Percentiles rank a stretch among this genome's conserved stretches.
These are phyloP conservation scores for Morella rubra DNA, from an alignment of 306 rosid genomes.

Conservation along the genomic window DNA sequence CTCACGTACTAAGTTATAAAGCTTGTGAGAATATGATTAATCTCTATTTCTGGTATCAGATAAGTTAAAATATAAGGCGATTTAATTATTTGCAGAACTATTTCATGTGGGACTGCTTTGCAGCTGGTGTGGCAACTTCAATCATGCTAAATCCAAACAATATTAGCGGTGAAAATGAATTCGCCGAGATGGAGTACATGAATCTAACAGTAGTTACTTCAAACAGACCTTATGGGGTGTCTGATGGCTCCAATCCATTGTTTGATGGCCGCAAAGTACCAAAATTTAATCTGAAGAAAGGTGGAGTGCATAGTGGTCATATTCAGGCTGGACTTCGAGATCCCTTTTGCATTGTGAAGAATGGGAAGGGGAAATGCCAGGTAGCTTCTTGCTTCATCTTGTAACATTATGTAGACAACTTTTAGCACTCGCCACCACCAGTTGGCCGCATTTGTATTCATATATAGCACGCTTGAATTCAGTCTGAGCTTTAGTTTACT, in stretches of 20 bases:
- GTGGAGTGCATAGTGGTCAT: conserved; percentile 91
- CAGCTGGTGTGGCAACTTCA: conserved; percentile 77
- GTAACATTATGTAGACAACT: background rate
- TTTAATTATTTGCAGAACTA: conserved; percentile 55
- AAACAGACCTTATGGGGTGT: conserved; percentile 73
- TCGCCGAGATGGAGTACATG: conserved; percentile 84
- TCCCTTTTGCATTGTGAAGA: conserved; percentile 66
- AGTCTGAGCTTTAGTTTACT: no score
- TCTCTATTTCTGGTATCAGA: background rate
- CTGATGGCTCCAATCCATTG: conserved; percentile 86
- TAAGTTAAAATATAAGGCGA: background rate
- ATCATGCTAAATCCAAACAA: conserved; percentile 63
- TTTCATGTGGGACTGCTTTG: conserved; percentile 91
- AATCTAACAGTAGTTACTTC: conserved; percentile 87
- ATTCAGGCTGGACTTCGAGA: conserved; percentile 72
- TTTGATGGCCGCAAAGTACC: conserved; percentile 56
- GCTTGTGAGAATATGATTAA: no score
- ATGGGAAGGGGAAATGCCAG: conserved; percentile 84
- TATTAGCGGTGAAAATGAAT: conserved; percentile 63
- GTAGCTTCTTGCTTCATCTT: conserved; percentile 31
- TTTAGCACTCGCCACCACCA: no score
- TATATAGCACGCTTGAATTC: no score
- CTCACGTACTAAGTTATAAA: no score
- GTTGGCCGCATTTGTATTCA: no score
- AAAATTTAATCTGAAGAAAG: conserved; percentile 52